A percentile compares a stretch with the other conserved stretches of the same genome.
Conservation (phyloP, 1,284 basidiomycete genomes). For the Ustilago cynodontis region DNA sequence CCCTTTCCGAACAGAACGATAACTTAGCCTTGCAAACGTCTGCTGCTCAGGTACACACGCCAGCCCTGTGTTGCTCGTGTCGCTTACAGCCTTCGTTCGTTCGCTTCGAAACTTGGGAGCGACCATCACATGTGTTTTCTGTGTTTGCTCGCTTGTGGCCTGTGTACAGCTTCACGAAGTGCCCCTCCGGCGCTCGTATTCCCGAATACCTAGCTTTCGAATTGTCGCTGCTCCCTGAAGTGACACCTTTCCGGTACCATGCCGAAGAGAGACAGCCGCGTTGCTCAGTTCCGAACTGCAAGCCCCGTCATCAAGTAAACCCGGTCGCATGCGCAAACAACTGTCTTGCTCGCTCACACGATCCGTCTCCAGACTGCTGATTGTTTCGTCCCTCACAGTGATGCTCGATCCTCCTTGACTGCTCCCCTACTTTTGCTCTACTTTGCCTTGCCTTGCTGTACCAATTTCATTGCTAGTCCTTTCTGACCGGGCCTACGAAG, state of each 20-base stretch:
- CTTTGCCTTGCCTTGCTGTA: background rate
- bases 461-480: background rate
- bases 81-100: constrained; percentile 1
- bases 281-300: background rate
- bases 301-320: background rate
- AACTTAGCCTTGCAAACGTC: background rate
- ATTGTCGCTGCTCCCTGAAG: background rate
- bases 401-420: background rate
- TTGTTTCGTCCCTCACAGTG: background rate
- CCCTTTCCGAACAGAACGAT: background rate
- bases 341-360: constrained; percentile 8
- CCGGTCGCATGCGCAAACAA: background rate
- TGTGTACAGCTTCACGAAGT: background rate
- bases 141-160: background rate
- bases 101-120: constrained; percentile 7
- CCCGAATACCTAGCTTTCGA: background rate
- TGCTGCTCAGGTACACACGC: background rate
- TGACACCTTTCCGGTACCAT: background rate
- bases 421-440: background rate
- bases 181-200: background rate
- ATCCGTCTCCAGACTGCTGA: background rate
- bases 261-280: background rate
- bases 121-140: constrained; percentile 3
- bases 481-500: background rate
- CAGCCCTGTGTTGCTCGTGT: background rate